A percentile compares a stretch with the other conserved stretches of the same genome.
phyloP scores from a whole-genome alignment of 192 early-diverging fungal species.

The Backusella westeae region DNA sequence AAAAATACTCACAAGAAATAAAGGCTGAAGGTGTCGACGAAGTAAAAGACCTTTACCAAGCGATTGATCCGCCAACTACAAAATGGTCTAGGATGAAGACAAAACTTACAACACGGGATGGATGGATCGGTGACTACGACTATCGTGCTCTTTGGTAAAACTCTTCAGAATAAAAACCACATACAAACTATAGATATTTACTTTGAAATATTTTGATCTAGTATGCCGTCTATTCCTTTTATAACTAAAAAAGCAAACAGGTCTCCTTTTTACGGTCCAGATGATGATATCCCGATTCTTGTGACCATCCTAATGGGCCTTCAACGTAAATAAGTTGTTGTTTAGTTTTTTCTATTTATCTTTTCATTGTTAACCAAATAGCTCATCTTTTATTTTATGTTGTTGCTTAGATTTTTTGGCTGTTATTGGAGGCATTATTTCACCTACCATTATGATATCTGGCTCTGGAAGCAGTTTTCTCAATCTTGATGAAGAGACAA shows the following conservation, averaged over 20 bases:
- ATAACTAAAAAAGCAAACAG: constrained; percentile 21
- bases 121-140: constrained; percentile 43
- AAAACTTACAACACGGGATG: constrained; percentile 31
- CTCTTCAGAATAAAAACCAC: neutral
- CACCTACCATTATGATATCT: constrained; percentile 39
- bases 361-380: neutral
- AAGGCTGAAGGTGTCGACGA: neutral
- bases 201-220: neutral
- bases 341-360: neutral
- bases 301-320: constrained; percentile 43
- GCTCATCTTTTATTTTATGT: neutral
- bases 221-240: constrained; percentile 38
- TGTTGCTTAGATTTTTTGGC: constrained; percentile 16
- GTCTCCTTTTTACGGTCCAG: constrained; percentile 46
- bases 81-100: neutral
- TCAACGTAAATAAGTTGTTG: constrained; percentile 4
- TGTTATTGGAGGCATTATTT: constrained; percentile 36
- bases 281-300: constrained; percentile 44
- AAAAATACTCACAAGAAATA: constrained; percentile 7
- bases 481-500: constrained; percentile 37
- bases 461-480: constrained; percentile 39
- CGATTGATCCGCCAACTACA: neutral
- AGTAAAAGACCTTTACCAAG: neutral
- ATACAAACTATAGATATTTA: neutral
- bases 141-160: constrained; percentile 36